phyloP scores from a whole-genome alignment of 108 stramenopile genomes.

The Conticribra weissflogii region DNA sequence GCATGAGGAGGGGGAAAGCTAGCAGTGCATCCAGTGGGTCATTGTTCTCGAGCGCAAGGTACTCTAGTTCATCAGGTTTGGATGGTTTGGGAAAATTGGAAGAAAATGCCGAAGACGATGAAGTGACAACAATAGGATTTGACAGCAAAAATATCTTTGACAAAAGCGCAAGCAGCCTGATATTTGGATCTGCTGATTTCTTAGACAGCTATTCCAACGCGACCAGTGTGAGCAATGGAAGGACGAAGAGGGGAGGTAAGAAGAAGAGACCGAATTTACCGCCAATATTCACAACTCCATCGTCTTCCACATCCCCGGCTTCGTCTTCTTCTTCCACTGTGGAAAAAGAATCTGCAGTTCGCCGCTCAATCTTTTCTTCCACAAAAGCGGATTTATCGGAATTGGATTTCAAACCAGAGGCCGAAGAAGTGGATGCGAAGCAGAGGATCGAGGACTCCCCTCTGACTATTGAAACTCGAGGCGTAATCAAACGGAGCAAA shows the following conservation, averaged over 20 bases:
- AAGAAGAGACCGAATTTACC: constrained; percentile 27
- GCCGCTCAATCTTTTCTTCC: not conserved
- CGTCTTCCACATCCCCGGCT: not conserved
- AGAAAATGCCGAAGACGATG: too few species aligned
- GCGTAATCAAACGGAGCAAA: constrained; percentile 12
- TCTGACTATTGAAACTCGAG: constrained; percentile 4
- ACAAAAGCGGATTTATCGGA: not conserved
- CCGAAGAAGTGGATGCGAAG: constrained; percentile 2
- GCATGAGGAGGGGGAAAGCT: not conserved
- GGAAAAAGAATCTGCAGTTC: not conserved
- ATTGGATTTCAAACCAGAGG: constrained; percentile 1
- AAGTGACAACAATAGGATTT: too few species aligned
- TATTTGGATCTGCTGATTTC: too few species aligned
- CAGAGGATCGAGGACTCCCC: not conserved
- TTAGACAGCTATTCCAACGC: too few species aligned
- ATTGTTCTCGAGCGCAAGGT: not conserved
- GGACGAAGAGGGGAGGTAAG: too few species aligned
- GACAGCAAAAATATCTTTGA: too few species aligned
- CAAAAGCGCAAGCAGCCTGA: too few species aligned
- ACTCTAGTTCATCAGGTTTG: too few species aligned
- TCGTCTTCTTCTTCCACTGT: not conserved
- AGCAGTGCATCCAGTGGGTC: not conserved
- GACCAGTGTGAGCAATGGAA: too few species aligned
- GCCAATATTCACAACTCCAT: too few species aligned
- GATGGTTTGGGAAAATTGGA: too few species aligned